Evolutionary conservation across 345 rosid genomes (phyloP), one percentile per base, ranked within the genome.

Genomic region (Eucalyptus erythrocorys): DNA sequence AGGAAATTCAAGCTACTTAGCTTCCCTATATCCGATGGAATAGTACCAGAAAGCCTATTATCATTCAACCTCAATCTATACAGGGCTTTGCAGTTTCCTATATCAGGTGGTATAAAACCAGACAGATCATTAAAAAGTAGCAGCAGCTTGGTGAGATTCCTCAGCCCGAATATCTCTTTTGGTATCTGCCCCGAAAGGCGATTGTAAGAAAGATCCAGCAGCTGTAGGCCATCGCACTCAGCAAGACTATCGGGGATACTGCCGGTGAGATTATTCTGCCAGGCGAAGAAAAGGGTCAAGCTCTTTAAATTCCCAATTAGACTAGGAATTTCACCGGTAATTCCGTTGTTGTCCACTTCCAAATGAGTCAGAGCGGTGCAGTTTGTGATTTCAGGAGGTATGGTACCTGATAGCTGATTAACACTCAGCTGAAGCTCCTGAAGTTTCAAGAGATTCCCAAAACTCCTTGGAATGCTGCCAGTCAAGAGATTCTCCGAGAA

Each of bases 121-220:
- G 99, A 96, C 42, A 97, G 93, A 87, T 93, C 93, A 82, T 97
- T 96, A 71, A 96, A 94, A 82, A 97, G 95, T 43, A 97, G 92
- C 85, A 97, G 94, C 88, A 97, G 89, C 94, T 96, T 94, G 66
- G 99, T 96, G 88, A 97, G 96, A 89, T 97, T 97, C 88, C 91
- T 93, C 90, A 96, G 66, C 86, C 91, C 90, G 32, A 96, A 97
- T 87, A 97, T 90, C 87, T 92, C 92, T 40, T 88, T 91, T 1
- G 99, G 98, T 16, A 97, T 93, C 64, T 96, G 90, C 89, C 99
- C 99, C 40, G 93, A 92, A 85, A 96, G 94, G 89, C 86, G 92
- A 92, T 97, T 97, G 92, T 94, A 96, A 40, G 99, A 97, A n/a
- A 97, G 91, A 91, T 97, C 99, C 48, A 97, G 94, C 87, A 98